phyloP scores from a whole-genome alignment of 1,139 yeast genomes.

The Entelexis sorbosivorans region DNA sequence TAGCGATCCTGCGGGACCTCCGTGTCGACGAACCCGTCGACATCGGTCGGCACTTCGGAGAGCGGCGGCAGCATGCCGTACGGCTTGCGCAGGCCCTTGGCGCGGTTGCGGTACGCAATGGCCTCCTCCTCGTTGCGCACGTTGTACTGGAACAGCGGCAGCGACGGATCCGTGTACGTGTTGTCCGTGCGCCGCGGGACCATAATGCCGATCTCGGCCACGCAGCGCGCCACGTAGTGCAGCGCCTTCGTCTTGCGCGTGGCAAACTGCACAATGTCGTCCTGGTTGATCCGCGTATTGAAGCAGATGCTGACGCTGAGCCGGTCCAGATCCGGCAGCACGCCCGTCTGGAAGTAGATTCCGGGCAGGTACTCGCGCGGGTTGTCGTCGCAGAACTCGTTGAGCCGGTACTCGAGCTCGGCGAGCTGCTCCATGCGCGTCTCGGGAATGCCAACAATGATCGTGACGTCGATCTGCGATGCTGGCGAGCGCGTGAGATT shows the following conservation, averaged over 20 bases:
- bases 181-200: constrained; percentile 31
- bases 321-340: constrained; percentile 31
- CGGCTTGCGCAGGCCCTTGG: constrained; percentile 11
- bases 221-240: constrained; percentile 29
- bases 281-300: constrained; percentile 30
- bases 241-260: constrained; percentile 28
- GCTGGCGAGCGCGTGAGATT: constrained; percentile 34
- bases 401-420: constrained; percentile 27
- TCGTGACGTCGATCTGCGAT: constrained; percentile 26
- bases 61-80: constrained; percentile 16
- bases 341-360: constrained; percentile 30
- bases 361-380: constrained; percentile 32
- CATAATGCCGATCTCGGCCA: constrained; percentile 30
- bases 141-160: constrained; percentile 27
- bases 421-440: constrained; percentile 32
- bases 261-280: constrained; percentile 29
- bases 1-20: not conserved
- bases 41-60: not conserved
- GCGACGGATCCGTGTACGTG: constrained; percentile 29
- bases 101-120: constrained; percentile 8
- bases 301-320: constrained; percentile 28
- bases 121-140: constrained; percentile 16
- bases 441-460: constrained; percentile 32
- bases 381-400: constrained; percentile 29
- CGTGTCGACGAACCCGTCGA: not conserved